Evolutionary conservation across 192 early-diverging fungal species (phyloP), one percentile per base, ranked within the genome.

Genomic region (Linnemannia hyalina): DNA sequence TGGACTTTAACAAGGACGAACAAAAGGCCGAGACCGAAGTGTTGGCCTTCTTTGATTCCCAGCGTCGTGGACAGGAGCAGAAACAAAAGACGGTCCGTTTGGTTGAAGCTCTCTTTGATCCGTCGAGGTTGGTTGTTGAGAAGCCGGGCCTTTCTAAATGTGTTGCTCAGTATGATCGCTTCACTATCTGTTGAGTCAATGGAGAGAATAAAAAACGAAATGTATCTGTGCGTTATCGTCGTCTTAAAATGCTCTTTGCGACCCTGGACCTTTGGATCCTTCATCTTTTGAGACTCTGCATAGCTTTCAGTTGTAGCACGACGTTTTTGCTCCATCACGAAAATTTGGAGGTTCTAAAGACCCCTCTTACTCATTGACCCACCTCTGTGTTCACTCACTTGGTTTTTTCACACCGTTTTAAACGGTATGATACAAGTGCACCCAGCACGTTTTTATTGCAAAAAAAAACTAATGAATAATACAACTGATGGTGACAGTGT

Each of bases 1-100:
- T 78, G 40, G 73, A 73, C 68, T 74, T 83, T 6, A 73, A 72
- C 46, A 78, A 83, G 70, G 82, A 83, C 23, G 57, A 78, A 52
- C 70, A 83, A 55, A 74, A 78, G n/a, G 82, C 76, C 38, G 82
- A 83, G 68, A 78, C 65, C 6, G 82, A 83, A 10, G 82, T 83
- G 10, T 57, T 83, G 60, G 82, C 54, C 0, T 83, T 83, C 42
- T 83, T 83, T 75, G 82, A 83, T 75, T 77, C 82, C 22, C 82
- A 83, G 23, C 36, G 29, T 29, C 76, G 70, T 2, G 68, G 68
- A 55, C 55, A 78, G 6, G 73, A 83, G 13, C 60, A 78, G 44
- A 74, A 83, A 52, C 46, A 75, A 46, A 65, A 78, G 46, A 74
- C 75, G 2, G 44, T 76, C 3, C 76, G 82, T 2, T 54, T 83